Evolutionary conservation across 352 stramenopile species (phyloP).

Genomic region (Phytopythium aichiense): DNA sequence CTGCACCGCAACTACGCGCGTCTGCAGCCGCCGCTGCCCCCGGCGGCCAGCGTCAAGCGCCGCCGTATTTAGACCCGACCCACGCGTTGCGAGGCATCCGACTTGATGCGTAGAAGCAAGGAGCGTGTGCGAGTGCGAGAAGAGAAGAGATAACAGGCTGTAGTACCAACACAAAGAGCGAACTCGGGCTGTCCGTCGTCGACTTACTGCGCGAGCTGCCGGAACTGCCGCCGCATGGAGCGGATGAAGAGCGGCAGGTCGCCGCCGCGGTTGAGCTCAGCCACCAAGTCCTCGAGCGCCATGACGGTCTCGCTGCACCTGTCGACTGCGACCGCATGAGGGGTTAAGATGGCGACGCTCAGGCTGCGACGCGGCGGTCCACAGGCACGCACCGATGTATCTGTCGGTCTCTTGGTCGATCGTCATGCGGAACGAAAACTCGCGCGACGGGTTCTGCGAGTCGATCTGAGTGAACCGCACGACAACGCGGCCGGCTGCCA

Average conservation of each 20-base stretch:
- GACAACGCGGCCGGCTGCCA: slow-evolving; percentile 51
- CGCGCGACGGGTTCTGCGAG: slow-evolving; percentile 37
- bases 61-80: slow-evolving; percentile 32
- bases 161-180: not conserved
- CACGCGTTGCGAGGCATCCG: not conserved
- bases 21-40: not conserved
- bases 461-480: slow-evolving; percentile 77
- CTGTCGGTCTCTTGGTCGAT: slow-evolving; percentile 51
- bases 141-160: not conserved
- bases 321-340: slow-evolving; percentile 33
- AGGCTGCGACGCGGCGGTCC: too few relatives aligned
- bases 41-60: slow-evolving; percentile 19
- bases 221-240: slow-evolving; percentile 77
- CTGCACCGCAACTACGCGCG: slow-evolving; percentile 10
- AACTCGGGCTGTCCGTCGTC: not conserved
- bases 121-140: not conserved
- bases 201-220: slow-evolving; percentile 41
- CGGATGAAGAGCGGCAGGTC: slow-evolving; percentile 77
- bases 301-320: slow-evolving; percentile 53
- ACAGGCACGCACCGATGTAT: slow-evolving; percentile 45
- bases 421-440: slow-evolving; percentile 71
- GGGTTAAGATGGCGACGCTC: not conserved
- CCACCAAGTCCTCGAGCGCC: slow-evolving; percentile 40
- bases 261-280: slow-evolving; percentile 54
- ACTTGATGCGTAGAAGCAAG: not conserved